Conservation (phyloP, 257 asterid genomes). For the Salvia rosmarinus region DNA sequence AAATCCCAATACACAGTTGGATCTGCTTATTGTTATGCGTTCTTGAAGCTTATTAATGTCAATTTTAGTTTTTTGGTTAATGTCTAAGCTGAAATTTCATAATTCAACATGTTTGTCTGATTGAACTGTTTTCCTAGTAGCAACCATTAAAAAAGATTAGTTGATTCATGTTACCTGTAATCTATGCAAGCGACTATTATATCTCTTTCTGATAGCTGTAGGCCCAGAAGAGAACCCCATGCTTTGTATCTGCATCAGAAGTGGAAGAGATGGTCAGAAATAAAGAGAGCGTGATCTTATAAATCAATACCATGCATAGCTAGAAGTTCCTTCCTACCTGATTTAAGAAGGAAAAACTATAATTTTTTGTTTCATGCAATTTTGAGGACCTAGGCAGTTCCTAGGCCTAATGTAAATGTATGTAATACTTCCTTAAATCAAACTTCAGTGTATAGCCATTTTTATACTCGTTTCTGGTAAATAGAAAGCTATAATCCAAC, state of each 20-base stretch:
- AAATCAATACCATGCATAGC: neutral
- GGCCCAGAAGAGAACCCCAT: slow-evolving; percentile 96
- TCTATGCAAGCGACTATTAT: slow-evolving; percentile 95
- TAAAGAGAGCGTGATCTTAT: slow-evolving; percentile 11
- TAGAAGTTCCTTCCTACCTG: neutral
- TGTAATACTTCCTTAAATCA: neutral
- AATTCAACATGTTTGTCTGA: neutral
- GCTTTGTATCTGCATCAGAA: slow-evolving; percentile 80
- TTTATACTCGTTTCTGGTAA: neutral
- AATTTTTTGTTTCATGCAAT: neutral
- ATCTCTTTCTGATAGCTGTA: slow-evolving; percentile 85
- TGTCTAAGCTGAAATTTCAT: too few species aligned
- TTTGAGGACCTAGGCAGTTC: neutral
- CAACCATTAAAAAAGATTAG: slow-evolving; percentile 8
- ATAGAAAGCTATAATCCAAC: slow-evolving; percentile 8
- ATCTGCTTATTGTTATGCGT: neutral
- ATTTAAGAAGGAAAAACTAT: neutral
- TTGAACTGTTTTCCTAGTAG: neutral
- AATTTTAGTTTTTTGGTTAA: neutral
- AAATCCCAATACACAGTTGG: neutral
- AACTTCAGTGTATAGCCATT: neutral
- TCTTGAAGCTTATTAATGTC: neutral
- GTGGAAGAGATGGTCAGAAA: slow-evolving; percentile 28
- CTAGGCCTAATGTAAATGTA: slow-evolving; percentile 2
- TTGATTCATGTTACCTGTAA: slow-evolving; percentile 62